A percentile compares a stretch with the other conserved stretches of the same genome.
These are phyloP conservation scores for Scedosporium dehoogii DNA, from an alignment of 2,329 filamentous ascomycete genomes.

Conservation along the genomic window DNA sequence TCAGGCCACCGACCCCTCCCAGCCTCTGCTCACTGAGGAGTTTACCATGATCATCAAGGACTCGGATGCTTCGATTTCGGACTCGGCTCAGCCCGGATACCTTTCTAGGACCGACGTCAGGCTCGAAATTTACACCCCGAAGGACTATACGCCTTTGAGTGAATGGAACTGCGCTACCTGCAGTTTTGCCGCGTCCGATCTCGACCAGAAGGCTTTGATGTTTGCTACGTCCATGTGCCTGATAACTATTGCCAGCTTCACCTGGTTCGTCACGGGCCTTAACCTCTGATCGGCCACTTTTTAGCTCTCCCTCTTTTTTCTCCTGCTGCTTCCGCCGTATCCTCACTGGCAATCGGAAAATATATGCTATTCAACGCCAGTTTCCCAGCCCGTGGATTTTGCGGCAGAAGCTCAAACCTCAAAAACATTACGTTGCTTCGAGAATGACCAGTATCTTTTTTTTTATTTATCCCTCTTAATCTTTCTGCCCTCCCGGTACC, in stretches of 20 bases:
- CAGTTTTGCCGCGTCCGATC: conserved; percentile 37
- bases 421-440: neutral
- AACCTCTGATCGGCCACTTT: conserved; percentile 17
- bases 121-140: conserved; percentile 48
- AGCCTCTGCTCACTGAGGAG: conserved; percentile 40
- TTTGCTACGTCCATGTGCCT: conserved; percentile 44
- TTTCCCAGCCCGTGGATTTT: neutral
- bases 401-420: neutral
- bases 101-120: conserved; percentile 38
- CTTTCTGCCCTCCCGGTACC: neutral
- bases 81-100: conserved; percentile 45
- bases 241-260: conserved; percentile 50
- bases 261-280: conserved; percentile 51
- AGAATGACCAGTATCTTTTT: neutral
- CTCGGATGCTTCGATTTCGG: conserved; percentile 39
- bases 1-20: conserved; percentile 32
- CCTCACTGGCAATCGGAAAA: too few species aligned
- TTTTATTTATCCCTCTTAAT: neutral
- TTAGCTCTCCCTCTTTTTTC: neutral
- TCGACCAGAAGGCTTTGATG: conserved; percentile 36
- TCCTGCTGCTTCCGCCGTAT: neutral
- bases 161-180: conserved; percentile 50
- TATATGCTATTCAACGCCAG: too few species aligned
- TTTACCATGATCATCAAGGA: conserved; percentile 57
- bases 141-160: conserved; percentile 38